These are phyloP conservation scores for Alloteropsis angusta DNA, from an alignment of 202 grass and related monocot genomes.

Conservation along the genomic window DNA sequence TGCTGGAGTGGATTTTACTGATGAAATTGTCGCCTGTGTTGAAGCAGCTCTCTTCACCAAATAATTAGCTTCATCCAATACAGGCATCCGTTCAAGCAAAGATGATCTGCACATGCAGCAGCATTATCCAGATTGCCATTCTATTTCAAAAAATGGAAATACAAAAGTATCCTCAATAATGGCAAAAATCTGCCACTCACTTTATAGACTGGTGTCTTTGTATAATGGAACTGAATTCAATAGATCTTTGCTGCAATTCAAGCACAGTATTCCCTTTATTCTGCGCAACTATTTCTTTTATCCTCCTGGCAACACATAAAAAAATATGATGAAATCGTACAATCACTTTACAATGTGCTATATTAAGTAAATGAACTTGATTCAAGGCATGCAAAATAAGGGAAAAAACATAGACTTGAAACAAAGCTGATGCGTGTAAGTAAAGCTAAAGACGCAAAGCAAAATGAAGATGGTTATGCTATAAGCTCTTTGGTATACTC, in stretches of 20 bases:
- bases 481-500: not conserved
- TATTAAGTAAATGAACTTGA: not conserved
- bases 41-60: conserved; percentile 66
- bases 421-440: conserved; percentile 6
- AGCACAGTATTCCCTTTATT: conserved; percentile 87
- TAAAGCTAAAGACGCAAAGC: not conserved
- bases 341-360: not conserved
- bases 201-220: conserved; percentile 91
- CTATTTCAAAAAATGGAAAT: not conserved
- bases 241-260: conserved; percentile 96
- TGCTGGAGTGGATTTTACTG: conserved; percentile 43
- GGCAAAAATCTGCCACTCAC: conserved; percentile 36
- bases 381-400: conserved; percentile 19
- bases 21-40: conserved; percentile 43
- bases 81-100: conserved; percentile 94
- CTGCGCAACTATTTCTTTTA: conserved; percentile 74
- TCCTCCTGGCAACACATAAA: conserved; percentile 56
- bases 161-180: not conserved
- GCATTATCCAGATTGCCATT: conserved; percentile 15
- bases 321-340: not conserved
- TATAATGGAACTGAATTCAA: conserved; percentile 97
- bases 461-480: not conserved
- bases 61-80: conserved; percentile 83
- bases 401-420: conserved; percentile 1
- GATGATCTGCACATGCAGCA: conserved; percentile 63